These are phyloP conservation scores for Bacidia rubella DNA, from an alignment of 495 filamentous ascomycete species.

Conservation along the genomic window DNA sequence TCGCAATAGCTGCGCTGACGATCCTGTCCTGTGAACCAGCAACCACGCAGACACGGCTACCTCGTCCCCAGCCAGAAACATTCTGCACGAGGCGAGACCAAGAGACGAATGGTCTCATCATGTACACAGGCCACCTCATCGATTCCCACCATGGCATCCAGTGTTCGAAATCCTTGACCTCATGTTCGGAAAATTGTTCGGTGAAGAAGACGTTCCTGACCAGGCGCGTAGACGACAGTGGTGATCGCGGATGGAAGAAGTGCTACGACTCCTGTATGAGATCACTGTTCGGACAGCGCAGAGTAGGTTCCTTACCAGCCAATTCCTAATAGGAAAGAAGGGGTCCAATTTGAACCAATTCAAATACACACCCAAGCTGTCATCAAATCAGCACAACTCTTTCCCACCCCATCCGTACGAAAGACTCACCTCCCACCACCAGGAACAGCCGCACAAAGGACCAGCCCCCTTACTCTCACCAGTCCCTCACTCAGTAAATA, in stretches of 20 bases:
- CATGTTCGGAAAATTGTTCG: slow-evolving; percentile 14
- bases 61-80: slow-evolving; percentile 16
- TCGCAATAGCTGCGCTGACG: slow-evolving; percentile 19
- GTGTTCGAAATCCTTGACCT: slow-evolving; percentile 25
- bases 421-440: too few species aligned
- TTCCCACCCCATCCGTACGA: too few species aligned
- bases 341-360: slow-evolving; percentile 33
- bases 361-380: slow-evolving; percentile 26
- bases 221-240: slow-evolving; percentile 29
- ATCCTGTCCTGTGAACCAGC: slow-evolving; percentile 26
- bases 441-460: too few species aligned
- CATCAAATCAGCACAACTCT: too few species aligned
- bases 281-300: background rate
- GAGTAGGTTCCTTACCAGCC: background rate
- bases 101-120: slow-evolving; percentile 28
- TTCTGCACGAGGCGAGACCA: slow-evolving; percentile 20
- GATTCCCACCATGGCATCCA: slow-evolving; percentile 30
- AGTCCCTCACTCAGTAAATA: too few species aligned
- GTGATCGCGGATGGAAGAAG: slow-evolving; percentile 32
- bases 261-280: background rate
- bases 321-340: slow-evolving; percentile 20
- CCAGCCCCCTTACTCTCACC: too few species aligned
- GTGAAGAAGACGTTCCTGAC: slow-evolving; percentile 33
- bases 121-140: slow-evolving; percentile 31
- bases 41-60: slow-evolving; percentile 25